Evolutionary conservation across 495 filamentous ascomycete genomes (phyloP), one percentile per base, ranked within the genome.

Genomic region (Annulohypoxylon maeteangense): DNA sequence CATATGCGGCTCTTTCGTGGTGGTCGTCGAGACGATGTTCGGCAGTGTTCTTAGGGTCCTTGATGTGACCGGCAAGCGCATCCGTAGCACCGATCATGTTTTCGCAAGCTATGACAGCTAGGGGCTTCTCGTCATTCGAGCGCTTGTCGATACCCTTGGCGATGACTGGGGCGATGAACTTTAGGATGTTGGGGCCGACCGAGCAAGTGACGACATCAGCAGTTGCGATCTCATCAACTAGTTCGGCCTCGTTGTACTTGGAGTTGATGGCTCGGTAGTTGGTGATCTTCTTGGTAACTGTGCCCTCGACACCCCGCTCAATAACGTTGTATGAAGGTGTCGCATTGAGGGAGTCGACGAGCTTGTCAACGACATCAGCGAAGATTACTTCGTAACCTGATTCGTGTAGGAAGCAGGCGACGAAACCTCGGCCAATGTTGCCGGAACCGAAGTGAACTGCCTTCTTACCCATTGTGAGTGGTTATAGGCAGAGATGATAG

Each of bases 231-330:
- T 97, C 95, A 56, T 92, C 79, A 66, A 97, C 81, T 48, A 97
- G 88, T 59, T 93, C 92, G 57, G 79, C 78, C 81, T 94, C 90
- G 67, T 98, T 81, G 64, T 89, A 90, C 82, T 91, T 92, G 80
- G 92, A 93, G 87, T 97, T 97, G 87, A 98, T 93, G 80, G 95
- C 95, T 47, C 93, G 91, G 84, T 95, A 97, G 81, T 96, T 94
- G 80, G 92, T 92, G 82, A 97, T 95, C 74, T 83, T 90, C 79
- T 92, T 92, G 74, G 89, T 90, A 54, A 84, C 86, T 76, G 94
- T 94, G 65, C 93, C 94, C 27, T 94, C 91, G 42, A 89, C 86
- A 73, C 93, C 94, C 78, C 98, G 92, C 80, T 98, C 94, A 47
- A 95, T 95, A 71, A 99, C 94, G 65, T 90, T 87, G 87, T 98